Conservation (phyloP, 805 yeast genomes). For the Saccharomycopsis microspora region DNA sequence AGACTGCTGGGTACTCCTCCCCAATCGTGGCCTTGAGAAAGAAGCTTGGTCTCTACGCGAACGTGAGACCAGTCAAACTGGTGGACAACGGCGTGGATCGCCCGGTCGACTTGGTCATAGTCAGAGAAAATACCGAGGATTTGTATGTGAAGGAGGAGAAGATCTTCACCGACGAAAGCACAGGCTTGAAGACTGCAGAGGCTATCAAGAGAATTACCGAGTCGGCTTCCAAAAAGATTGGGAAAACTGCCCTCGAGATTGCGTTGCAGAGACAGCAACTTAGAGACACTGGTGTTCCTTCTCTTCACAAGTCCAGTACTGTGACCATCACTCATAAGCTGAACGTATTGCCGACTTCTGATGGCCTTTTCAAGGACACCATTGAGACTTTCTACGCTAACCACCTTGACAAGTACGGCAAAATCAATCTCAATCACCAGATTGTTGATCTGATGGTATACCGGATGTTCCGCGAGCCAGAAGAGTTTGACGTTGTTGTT, state of each 20-base stretch:
- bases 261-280: conserved; percentile 83
- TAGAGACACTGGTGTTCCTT: conserved; percentile 50
- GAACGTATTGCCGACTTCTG: conserved; percentile 83
- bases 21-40: conserved; percentile 98
- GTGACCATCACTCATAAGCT: conserved; percentile 95
- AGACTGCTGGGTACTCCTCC: conserved; percentile 94
- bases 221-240: conserved; percentile 74
- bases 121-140: conserved; percentile 98
- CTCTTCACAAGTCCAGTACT: conserved; percentile 35
- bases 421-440: conserved; percentile 77
- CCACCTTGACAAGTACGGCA: conserved; percentile 28
- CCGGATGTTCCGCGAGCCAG: conserved; percentile 97
- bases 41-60: conserved; percentile 88
- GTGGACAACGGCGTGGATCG: conserved; percentile 68
- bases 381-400: conserved; percentile 45
- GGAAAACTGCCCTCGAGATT: conserved; percentile 83
- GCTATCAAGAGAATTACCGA: conserved; percentile 96
- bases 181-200: conserved; percentile 88
- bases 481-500: conserved; percentile 92
- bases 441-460: conserved; percentile 99
- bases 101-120: conserved; percentile 95
- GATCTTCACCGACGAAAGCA: conserved; percentile 49
- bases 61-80: conserved; percentile 94
- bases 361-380: conserved; percentile 93
- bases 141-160: conserved; percentile 90